Conservation (phyloP, 768 basidiomycete genomes). For the Lentinus tigrinus region DNA sequence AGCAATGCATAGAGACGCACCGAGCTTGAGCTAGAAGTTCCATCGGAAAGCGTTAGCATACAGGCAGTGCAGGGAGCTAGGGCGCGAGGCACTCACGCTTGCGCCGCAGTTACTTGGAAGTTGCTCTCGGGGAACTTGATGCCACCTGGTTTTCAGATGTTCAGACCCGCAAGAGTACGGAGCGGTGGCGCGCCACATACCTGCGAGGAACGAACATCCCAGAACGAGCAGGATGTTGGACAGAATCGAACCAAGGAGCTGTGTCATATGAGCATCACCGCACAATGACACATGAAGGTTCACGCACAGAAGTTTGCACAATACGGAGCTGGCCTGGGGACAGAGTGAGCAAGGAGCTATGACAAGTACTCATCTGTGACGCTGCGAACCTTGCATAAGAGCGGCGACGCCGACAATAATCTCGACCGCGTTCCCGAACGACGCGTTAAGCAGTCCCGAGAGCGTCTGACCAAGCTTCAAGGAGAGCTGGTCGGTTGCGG, state of each 20-base stretch:
- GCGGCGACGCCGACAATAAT: conserved; percentile 90
- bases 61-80: conserved; percentile 5
- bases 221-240: conserved; percentile 89
- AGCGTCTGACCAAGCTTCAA: conserved; percentile 79
- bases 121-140: conserved; percentile 59
- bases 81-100: conserved; percentile 57
- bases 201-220: conserved; percentile 88
- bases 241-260: conserved; percentile 90
- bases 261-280: neutral
- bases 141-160: conserved; percentile 50
- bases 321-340: conserved; percentile 72
- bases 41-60: conserved; percentile 12
- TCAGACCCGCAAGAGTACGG: neutral
- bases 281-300: neutral
- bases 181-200: conserved; percentile 33
- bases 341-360: neutral
- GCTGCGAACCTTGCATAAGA: conserved; percentile 59
- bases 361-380: neutral
- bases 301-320: conserved; percentile 82
- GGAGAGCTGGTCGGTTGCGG: conserved; percentile 81
- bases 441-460: conserved; percentile 84
- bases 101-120: conserved; percentile 85
- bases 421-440: conserved; percentile 83
- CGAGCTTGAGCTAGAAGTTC: conserved; percentile 34
- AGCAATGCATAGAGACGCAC: conserved; percentile 29